Evolutionary conservation across 2,329 filamentous ascomycete species (phyloP).

Genomic region (Ceratocystis diversiconidia): DNA sequence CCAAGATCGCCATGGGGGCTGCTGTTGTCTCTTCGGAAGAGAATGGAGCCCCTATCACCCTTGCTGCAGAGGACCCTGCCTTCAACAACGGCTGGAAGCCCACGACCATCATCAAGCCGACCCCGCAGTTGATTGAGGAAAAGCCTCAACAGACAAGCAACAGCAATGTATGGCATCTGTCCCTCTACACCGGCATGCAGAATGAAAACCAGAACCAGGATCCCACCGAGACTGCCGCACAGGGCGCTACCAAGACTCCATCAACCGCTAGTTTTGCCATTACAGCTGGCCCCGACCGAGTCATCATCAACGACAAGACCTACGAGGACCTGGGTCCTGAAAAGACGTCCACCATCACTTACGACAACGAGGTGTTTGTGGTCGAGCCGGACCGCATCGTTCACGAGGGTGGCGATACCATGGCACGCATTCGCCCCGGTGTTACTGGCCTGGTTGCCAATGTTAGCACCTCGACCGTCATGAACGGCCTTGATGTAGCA

Average conservation of each 20-base stretch:
- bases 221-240: neutral
- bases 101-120: neutral
- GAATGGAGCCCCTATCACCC: neutral
- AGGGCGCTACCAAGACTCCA: neutral
- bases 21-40: neutral
- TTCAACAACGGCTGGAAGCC: neutral
- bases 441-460: constrained; percentile 24
- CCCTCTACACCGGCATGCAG: neutral
- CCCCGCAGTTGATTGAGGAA: neutral
- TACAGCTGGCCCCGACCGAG: constrained; percentile 31
- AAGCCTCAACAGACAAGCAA: neutral
- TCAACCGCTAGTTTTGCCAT: constrained; percentile 26
- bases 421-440: constrained; percentile 30
- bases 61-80: neutral
- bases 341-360: constrained; percentile 30
- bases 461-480: constrained; percentile 26
- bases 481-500: constrained; percentile 30
- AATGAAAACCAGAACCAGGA: neutral
- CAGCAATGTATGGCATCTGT: neutral
- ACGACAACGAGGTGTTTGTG: constrained; percentile 32
- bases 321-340: constrained; percentile 28
- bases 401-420: constrained; percentile 23
- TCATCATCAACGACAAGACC: constrained; percentile 35
- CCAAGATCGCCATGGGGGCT: constrained; percentile 6
- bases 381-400: constrained; percentile 30